Evolutionary conservation across 129 eudicot genomes (phyloP), one percentile per base, ranked within the genome.

Genomic region (Chrysanthemum lavandulifolium): DNA sequence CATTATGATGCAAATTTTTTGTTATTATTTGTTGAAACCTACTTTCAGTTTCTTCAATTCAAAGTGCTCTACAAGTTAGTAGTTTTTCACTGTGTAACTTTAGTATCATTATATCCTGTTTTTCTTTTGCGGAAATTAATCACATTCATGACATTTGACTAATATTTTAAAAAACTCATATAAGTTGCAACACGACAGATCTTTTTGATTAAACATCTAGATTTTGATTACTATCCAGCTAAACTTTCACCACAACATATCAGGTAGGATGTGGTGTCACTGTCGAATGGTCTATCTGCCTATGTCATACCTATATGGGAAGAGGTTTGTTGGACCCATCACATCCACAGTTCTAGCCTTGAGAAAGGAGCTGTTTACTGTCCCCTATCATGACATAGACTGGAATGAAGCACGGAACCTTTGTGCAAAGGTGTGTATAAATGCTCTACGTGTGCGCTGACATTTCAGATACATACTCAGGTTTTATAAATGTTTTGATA

Each of bases 181-280:
- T 40, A 10, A 40, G 47, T 40, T 40, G 47, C 47, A 36, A 40
- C 47, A 40, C 47, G 9, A 7, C 10, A 40, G 47, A 40, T 40
- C 10, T 40, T 6, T 4, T 6, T 40, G 29, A 43, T 65, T 14
- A 16, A 65, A 52, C 47, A 40, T 40, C 9, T 29, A 62, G 60
- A 59, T 10, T 54, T 13, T 45, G 31, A 21, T 53, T 48, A 31
- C 36, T 7, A 14, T 62, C 23, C 56, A 29, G 54, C 78, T 81
- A 72, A 81, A 71, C 75, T 13, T 33, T 59, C 51, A 48, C 52
- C 59, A 78, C 27, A 10, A 31, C 31, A 13, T 50, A 78, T 80
- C 88, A 93, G 98, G 98, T 85, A 85, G 92, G 77, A 89, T 93
- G 97, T 93, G 97, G 98, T 93, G 98, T 76, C 97, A 93, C 78